Evolutionary conservation across 2,329 filamentous ascomycete genomes (phyloP).

Genomic region (Penicillium oxalicum): DNA sequence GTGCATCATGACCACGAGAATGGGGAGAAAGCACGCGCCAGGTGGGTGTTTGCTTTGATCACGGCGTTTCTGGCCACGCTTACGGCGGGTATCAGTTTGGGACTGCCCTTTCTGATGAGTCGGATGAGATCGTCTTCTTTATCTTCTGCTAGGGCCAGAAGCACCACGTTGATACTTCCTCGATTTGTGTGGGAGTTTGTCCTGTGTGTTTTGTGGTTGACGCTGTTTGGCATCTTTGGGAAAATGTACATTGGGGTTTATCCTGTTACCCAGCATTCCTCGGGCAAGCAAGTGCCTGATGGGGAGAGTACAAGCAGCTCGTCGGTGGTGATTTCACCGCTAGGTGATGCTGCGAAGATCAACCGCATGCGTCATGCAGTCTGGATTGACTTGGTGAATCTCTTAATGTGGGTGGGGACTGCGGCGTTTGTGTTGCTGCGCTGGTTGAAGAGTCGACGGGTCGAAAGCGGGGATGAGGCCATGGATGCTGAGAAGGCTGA

Average conservation of each 20-base stretch:
- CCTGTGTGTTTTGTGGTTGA: conserved; percentile 72
- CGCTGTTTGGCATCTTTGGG: conserved; percentile 77
- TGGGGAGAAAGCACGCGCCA: conserved; percentile 52
- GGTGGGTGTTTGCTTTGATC: conserved; percentile 75
- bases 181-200: conserved; percentile 65
- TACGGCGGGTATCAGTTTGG: conserved; percentile 59
- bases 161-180: conserved; percentile 33
- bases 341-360: conserved; percentile 36
- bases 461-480: conserved; percentile 4
- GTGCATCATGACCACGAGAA: conserved; percentile 44
- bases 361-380: conserved; percentile 79
- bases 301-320: conserved; percentile 26
- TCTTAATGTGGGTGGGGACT: conserved; percentile 69
- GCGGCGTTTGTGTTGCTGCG: conserved; percentile 37
- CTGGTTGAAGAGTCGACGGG: conserved; percentile 28
- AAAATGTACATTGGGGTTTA: conserved; percentile 70
- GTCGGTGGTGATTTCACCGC: neutral
- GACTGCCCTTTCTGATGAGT: conserved; percentile 49
- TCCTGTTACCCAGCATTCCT: conserved; percentile 24
- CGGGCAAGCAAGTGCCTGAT: conserved; percentile 48
- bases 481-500: conserved; percentile 17
- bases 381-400: conserved; percentile 71
- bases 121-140: conserved; percentile 7
- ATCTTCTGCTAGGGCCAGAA: conserved; percentile 12
- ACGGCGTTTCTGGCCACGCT: conserved; percentile 60